Percentiles rank a stretch among this genome's conserved stretches.
Evolutionary conservation across 495 filamentous ascomycete species (phyloP).

Genomic region (Beverwykella pulmonaria): DNA sequence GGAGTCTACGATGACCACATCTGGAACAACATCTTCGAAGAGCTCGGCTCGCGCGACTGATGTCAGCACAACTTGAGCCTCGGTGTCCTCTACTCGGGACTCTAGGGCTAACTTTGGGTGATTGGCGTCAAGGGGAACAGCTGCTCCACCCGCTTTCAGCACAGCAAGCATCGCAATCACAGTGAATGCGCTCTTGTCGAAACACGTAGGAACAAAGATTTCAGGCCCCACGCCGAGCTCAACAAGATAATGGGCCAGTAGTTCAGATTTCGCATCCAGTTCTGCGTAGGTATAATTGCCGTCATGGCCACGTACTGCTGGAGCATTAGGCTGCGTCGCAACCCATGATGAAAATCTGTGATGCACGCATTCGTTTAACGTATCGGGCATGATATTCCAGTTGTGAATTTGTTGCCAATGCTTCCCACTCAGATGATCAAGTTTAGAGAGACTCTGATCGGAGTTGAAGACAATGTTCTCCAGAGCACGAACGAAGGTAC

Average conservation of each 20-base stretch:
- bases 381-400: slow-evolving; percentile 36
- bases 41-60: slow-evolving; percentile 21
- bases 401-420: slow-evolving; percentile 29
- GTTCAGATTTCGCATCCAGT: slow-evolving; percentile 23
- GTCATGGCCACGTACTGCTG: slow-evolving; percentile 35
- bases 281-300: slow-evolving; percentile 34
- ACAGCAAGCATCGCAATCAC: slow-evolving; percentile 48
- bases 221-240: slow-evolving; percentile 53
- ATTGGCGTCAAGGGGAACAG: slow-evolving; percentile 34
- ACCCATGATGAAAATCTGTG: slow-evolving; percentile 23
- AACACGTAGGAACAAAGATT: slow-evolving; percentile 56
- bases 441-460: slow-evolving; percentile 14
- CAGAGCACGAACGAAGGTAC: slow-evolving; percentile 42
- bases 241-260: slow-evolving; percentile 31
- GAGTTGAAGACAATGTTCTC: slow-evolving; percentile 29
- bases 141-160: slow-evolving; percentile 47
- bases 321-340: slow-evolving; percentile 24
- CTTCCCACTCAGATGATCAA: slow-evolving; percentile 33
- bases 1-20: slow-evolving; percentile 33
- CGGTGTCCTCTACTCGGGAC: slow-evolving; percentile 30
- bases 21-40: slow-evolving; percentile 37
- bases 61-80: slow-evolving; percentile 33
- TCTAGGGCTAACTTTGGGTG: slow-evolving; percentile 37
- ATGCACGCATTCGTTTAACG: slow-evolving; percentile 34
- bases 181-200: slow-evolving; percentile 54